Percentiles rank a stretch among this genome's conserved stretches.
Evolutionary conservation across 1,139 yeast species (phyloP).

Genomic region (Lodderomyces orthopsilosis): DNA sequence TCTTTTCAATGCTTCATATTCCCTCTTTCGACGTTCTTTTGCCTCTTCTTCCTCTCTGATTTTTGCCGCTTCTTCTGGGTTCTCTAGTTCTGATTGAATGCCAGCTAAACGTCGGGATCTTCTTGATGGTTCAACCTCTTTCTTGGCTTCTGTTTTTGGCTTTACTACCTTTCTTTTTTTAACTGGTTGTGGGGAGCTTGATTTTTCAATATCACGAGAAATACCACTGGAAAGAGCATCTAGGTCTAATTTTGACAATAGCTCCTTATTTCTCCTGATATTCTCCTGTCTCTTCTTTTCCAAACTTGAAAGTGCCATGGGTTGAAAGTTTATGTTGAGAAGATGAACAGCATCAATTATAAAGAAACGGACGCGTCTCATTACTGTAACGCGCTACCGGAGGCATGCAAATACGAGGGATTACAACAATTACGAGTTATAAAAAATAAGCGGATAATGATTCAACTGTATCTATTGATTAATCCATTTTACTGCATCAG

Average conservation of each 20-base stretch:
- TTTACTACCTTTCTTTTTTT: slow-evolving; percentile 16
- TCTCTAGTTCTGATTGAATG: slow-evolving; percentile 39
- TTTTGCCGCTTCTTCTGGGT: slow-evolving; percentile 35
- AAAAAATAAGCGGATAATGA: too few species aligned
- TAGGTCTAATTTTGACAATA: slow-evolving; percentile 36
- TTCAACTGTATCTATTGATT: too few species aligned
- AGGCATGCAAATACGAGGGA: too few species aligned
- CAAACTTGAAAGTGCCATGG: slow-evolving; percentile 49
- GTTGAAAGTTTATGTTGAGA: background rate
- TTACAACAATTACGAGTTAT: too few species aligned
- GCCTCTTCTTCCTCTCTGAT: slow-evolving; percentile 37
- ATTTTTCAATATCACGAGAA: slow-evolving; percentile 21
- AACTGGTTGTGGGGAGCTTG: slow-evolving; percentile 13
- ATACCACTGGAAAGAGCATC: slow-evolving; percentile 35
- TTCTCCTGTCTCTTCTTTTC: slow-evolving; percentile 65
- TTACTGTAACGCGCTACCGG: background rate
- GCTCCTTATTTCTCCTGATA: slow-evolving; percentile 41
- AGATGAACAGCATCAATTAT: background rate
- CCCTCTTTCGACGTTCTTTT: slow-evolving; percentile 32
- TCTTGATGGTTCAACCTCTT: slow-evolving; percentile 48
- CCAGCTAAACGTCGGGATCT: slow-evolving; percentile 70
- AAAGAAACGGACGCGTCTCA: background rate
- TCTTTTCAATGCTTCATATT: slow-evolving; percentile 49
- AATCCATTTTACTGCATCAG: slow-evolving; percentile 39
- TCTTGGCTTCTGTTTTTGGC: slow-evolving; percentile 8